Evolutionary conservation across 345 rosid genomes (phyloP), one percentile per base, ranked within the genome.

Genomic region (Fremontodendron californicum): DNA sequence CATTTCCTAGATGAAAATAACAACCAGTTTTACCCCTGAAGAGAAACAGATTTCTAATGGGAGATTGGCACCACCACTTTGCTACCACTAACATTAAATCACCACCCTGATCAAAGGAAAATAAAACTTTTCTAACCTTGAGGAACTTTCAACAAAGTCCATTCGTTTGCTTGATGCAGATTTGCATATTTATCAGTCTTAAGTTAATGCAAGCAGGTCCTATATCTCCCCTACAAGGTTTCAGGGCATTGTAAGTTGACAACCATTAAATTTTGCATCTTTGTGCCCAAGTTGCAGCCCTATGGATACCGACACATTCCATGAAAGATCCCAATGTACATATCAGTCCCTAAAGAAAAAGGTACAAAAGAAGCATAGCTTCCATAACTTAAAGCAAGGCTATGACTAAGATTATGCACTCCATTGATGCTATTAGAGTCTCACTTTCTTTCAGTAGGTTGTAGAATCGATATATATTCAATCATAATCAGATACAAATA

Each of bases 271-370:
- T 33, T 62, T 33, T 10, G 40, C 67, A 62, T 62, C 21, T 15
- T 31, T 13, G 16, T 15, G 42, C n/a, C 67, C 42, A 62, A 15
- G 42, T 62, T 62, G 10, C 19, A n/a, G n/a, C 5, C n/a, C 67
- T 31, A 62, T 13, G 21, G 40, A 64, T 33, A 19, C 69, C 1
- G 3, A 63, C n/a, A 63, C 42, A 63, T 15, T 18, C 11, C 97
- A 97, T 94, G 82, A 58, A 75, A 75, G 16, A 69, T 43, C 42
- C 54, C 31, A 46, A 58, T 6, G 55, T 10, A 64, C 37, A 40
- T 19, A 61, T 69, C 23, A 72, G 68, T 73, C 52, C 40, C 5
- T 4, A 11, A 33, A 16, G 55, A 75, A 75, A 57, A 55, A 1
- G 18, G n/a, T 4, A 61, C 39, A 33, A 18, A 42, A 55, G n/a